phyloP scores from a whole-genome alignment of 805 yeast species.

The Candida multigemmis region DNA sequence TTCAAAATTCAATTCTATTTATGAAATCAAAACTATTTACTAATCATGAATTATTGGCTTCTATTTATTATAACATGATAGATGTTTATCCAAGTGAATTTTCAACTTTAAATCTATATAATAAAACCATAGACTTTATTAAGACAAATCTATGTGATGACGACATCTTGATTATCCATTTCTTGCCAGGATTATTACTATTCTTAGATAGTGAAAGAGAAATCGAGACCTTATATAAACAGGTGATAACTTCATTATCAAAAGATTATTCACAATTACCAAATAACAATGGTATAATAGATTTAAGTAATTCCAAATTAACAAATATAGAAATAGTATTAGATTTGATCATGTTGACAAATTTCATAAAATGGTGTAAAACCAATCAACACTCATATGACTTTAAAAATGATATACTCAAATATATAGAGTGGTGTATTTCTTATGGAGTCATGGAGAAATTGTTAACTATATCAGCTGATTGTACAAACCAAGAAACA shows the following conservation, averaged over 20 bases:
- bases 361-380: constrained; percentile 65
- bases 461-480: constrained; percentile 52
- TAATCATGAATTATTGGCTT: constrained; percentile 68
- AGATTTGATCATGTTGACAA: constrained; percentile 42
- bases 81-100: constrained; percentile 23
- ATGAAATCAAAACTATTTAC: constrained; percentile 54
- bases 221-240: constrained; percentile 25
- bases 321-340: constrained; percentile 34
- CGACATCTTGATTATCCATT: constrained; percentile 58
- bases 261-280: constrained; percentile 14
- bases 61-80: constrained; percentile 47
- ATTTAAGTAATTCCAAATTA: constrained; percentile 20
- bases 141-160: constrained; percentile 39
- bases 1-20: constrained; percentile 35
- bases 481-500: constrained; percentile 32
- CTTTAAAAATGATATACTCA: constrained; percentile 46
- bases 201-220: constrained; percentile 24
- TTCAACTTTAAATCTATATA: constrained; percentile 22
- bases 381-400: constrained; percentile 36
- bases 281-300: constrained; percentile 10
- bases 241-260: constrained; percentile 21
- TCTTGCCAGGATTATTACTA: constrained; percentile 48
- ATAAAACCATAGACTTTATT: constrained; percentile 35
- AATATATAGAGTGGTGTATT: constrained; percentile 50
- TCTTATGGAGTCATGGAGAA: constrained; percentile 67